Base-by-base conservation (phyloP, 2,329 filamentous ascomycete genomes). In the Pyricularia pennisetigena region DNA sequence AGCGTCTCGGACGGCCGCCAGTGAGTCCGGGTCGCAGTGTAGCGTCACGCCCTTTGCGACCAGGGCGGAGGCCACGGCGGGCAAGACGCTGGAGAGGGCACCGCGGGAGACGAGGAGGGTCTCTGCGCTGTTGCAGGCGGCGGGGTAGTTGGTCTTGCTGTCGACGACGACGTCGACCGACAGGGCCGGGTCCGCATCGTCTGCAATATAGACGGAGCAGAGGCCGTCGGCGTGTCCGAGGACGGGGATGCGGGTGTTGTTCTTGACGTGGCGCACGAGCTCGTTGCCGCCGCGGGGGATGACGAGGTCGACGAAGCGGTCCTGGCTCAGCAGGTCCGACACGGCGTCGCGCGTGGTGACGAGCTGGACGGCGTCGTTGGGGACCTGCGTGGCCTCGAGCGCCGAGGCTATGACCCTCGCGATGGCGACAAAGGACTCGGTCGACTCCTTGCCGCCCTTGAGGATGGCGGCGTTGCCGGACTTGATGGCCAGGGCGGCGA, bases 391-490 rank as follows among this genome's bases (percentile, higher is more conserved):
- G 29, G 79, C 79, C 23, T 85, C 83, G 14, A 98, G 86, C 10
- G 94, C 93, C 62, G 85, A 79, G 0, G 93, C 94, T 74, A 99
- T 96, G 75, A 92, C 90, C 41, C 84, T 86, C 7, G 94, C 92
- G 74, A 99, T 98, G 73, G 93, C 90, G 70, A 93, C 85, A 77
- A 99, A 98, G n/a, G 93, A 97, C 76, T 96, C 88, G 24, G 90
- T 95, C 0, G 94, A 97, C 79, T 99, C 95, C 77, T 97, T 97
- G 71, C 95, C 95, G 70, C 94, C 94, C 83, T 99, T 99, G 70
- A 99, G 83, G 74, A 99, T 98, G 67, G 94, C 95, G 49, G 95
- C 91, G 78, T 99, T 99, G 74, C 93, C 95, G 14, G 94, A 98
- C 78, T 99, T 99, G 79, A 99, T 92, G 54, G 95, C 94, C 28